Percentiles rank a stretch among this genome's conserved stretches.
Evolutionary conservation across 257 asterid genomes (phyloP).

Genomic region (Hygrophila difformis): DNA sequence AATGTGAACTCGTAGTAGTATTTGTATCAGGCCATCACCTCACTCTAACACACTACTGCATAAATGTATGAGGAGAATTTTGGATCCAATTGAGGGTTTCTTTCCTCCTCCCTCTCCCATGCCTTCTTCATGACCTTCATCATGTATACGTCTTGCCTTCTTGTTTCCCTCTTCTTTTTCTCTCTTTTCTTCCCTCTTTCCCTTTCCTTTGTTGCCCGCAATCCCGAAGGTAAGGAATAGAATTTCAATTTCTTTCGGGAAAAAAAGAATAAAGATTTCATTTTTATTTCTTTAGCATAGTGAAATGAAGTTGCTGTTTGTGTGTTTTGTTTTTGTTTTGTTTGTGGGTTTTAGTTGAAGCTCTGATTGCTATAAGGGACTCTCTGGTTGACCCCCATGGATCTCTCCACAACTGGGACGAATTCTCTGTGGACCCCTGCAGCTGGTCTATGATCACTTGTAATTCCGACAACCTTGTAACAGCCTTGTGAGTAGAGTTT

Average conservation of each 20-base stretch:
- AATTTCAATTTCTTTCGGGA: too few species aligned
- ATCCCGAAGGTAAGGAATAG: slow-evolving; percentile 87
- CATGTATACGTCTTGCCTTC: slow-evolving; percentile 31
- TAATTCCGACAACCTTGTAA: slow-evolving; percentile 69
- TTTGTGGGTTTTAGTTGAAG: slow-evolving; percentile 44
- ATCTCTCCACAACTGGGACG: slow-evolving; percentile 85
- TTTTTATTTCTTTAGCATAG: too few species aligned
- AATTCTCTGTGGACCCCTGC: slow-evolving; percentile 89
- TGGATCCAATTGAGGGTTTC: too few species aligned
- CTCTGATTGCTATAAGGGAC: slow-evolving; percentile 54
- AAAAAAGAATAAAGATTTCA: too few species aligned
- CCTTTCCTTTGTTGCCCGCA: slow-evolving; percentile 54
- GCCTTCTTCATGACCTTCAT: slow-evolving; percentile 23
- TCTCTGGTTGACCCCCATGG: slow-evolving; percentile 73
- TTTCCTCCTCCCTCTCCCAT: slow-evolving; percentile 7
- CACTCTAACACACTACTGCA: too few species aligned
- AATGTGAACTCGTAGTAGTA: too few species aligned
- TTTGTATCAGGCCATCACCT: too few species aligned
- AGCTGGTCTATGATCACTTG: slow-evolving; percentile 98
- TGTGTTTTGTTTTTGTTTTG: too few species aligned
- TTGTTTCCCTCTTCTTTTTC: slow-evolving; percentile 18
- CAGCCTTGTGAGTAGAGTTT: slow-evolving; percentile 45
- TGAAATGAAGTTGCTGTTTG: too few species aligned
- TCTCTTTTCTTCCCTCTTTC: slow-evolving; percentile 23
- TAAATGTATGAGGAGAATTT: too few species aligned